Evolutionary conservation across 108 stramenopile genomes (phyloP).

Genomic region (Hondaea fermentalgiana): DNA sequence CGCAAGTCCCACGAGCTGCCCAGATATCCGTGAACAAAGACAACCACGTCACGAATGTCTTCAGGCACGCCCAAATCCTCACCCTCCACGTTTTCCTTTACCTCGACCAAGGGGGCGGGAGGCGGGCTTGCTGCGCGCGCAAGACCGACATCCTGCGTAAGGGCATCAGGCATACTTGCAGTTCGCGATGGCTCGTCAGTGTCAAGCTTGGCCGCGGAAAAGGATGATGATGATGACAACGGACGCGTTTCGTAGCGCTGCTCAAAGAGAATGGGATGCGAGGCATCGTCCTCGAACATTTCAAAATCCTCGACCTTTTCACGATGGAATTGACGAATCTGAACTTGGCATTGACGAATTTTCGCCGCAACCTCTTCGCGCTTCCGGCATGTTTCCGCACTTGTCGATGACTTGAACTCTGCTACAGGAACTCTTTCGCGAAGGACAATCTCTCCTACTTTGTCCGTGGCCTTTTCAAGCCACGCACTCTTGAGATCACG

Average conservation of each 20-base stretch:
- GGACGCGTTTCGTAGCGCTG: neutral
- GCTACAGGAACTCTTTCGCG: neutral
- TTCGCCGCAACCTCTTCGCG: neutral
- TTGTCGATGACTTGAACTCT: neutral
- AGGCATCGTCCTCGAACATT: neutral
- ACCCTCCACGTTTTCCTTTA: neutral
- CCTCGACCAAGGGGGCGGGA: neutral
- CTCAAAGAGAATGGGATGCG: neutral
- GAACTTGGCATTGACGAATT: neutral
- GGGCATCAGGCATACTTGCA: neutral
- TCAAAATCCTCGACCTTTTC: neutral
- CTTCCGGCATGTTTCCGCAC: neutral
- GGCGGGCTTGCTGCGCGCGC: too few species aligned
- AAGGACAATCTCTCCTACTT: neutral
- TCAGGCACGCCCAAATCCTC: neutral
- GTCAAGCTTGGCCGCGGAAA: neutral
- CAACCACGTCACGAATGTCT: neutral
- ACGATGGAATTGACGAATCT: neutral
- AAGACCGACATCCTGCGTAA: too few species aligned
- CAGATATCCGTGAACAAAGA: conserved; percentile 19
- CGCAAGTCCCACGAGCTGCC: conserved; percentile 22
- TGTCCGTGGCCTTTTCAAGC: conserved; percentile 1
- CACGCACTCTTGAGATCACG: neutral
- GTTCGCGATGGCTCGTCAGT: neutral
- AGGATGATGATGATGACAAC: neutral